These are phyloP conservation scores for Penicillium nordicum DNA, from an alignment of 2,329 filamentous ascomycete genomes.

Conservation along the genomic window DNA sequence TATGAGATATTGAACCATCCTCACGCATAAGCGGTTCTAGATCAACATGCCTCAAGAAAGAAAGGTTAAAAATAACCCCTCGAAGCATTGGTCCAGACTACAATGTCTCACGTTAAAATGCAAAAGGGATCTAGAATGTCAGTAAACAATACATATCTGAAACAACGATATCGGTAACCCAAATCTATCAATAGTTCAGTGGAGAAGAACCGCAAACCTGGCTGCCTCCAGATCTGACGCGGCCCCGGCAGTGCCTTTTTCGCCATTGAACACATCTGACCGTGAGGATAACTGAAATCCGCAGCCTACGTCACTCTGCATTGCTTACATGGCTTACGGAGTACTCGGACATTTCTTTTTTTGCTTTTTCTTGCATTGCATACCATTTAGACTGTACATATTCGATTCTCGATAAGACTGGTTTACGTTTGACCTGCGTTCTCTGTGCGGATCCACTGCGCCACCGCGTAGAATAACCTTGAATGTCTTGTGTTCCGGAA, in stretches of 20 bases:
- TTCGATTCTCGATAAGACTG: not conserved
- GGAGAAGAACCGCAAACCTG: conserved; percentile 11
- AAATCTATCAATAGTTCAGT: conserved; percentile 17
- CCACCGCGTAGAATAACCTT: conserved; percentile 1
- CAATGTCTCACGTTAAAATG: conserved; percentile 4
- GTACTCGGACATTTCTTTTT: not conserved
- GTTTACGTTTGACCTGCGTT: not conserved
- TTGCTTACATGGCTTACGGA: not conserved
- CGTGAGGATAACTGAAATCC: not conserved
- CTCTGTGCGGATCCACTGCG: conserved; percentile 3
- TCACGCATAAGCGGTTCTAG: not conserved
- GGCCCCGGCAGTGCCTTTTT: conserved; percentile 5
- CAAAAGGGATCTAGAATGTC: conserved; percentile 9
- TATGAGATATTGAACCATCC: not conserved
- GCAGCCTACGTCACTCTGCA: conserved; percentile 2
- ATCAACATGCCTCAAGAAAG: not conserved
- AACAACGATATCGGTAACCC: conserved; percentile 10
- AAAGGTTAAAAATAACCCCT: not conserved
- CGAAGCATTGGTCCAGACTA: not conserved
- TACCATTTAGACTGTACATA: not conserved
- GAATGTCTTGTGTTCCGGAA: not conserved
- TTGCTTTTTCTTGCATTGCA: not conserved
- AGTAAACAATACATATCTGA: conserved; percentile 9
- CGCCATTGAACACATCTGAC: not conserved
- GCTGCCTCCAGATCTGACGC: conserved; percentile 19